These are phyloP conservation scores for Xylaria sp. DNA, from an alignment of 2,329 filamentous ascomycete species.

Conservation along the genomic window DNA sequence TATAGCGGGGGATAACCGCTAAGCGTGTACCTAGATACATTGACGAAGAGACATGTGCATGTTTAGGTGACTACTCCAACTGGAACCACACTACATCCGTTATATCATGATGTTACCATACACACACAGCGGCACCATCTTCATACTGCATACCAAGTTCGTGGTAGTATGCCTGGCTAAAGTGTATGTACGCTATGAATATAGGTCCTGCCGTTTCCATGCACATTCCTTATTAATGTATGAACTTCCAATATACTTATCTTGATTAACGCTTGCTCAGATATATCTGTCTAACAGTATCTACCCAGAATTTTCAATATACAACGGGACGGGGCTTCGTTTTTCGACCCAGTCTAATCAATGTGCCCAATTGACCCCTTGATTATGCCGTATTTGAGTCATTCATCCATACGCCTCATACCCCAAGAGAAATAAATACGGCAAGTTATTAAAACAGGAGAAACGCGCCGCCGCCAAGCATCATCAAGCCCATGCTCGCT, in stretches of 20 bases:
- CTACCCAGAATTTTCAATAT: slow-evolving; percentile 11
- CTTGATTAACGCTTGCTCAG: slow-evolving; percentile 6
- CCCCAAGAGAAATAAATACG: slow-evolving; percentile 15
- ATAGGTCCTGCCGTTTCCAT: not conserved
- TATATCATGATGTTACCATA: too few species aligned
- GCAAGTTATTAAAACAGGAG: slow-evolving; percentile 37
- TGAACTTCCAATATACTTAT: not conserved
- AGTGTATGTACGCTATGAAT: not conserved
- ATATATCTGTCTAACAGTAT: not conserved
- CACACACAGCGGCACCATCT: too few species aligned
- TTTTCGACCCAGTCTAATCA: slow-evolving; percentile 4
- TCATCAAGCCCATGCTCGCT: slow-evolving; percentile 48
- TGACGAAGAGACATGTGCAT: not conserved
- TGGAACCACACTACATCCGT: too few species aligned
- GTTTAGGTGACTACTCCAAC: not conserved
- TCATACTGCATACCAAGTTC: not conserved
- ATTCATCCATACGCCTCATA: slow-evolving; percentile 22
- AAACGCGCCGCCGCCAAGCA: slow-evolving; percentile 52
- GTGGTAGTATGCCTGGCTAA: not conserved
- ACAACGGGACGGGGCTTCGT: not conserved
- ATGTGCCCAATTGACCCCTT: slow-evolving; percentile 8
- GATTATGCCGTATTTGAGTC: slow-evolving; percentile 14
- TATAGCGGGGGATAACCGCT: not conserved
- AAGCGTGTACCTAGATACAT: not conserved
- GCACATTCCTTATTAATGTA: not conserved